Conservation (phyloP, 2,329 filamentous ascomycete genomes). For the Diaporthe amygdali region DNA sequence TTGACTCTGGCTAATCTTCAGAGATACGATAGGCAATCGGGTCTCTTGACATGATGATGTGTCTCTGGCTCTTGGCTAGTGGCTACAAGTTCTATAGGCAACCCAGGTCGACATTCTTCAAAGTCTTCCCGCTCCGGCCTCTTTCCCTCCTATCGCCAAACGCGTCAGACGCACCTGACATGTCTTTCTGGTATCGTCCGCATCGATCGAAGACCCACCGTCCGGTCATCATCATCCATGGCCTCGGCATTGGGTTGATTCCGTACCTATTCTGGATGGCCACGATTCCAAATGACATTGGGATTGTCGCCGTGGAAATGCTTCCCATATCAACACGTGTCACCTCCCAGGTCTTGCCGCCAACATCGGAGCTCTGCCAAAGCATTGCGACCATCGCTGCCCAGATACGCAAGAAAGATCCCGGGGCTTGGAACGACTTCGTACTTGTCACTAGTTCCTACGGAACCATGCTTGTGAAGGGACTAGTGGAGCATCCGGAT, state of each 20-base stretch:
- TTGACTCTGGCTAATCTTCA: background rate
- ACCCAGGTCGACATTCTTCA: background rate
- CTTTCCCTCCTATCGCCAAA: background rate
- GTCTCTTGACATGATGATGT: background rate
- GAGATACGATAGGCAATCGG: background rate
- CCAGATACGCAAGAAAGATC: background rate
- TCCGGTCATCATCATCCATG: background rate
- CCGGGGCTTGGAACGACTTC: background rate
- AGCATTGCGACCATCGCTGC: background rate
- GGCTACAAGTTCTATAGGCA: background rate
- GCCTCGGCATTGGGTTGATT: background rate
- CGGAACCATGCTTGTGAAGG: background rate
- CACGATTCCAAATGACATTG: background rate
- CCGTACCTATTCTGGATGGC: background rate
- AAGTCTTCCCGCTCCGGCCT: background rate
- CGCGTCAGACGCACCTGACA: background rate
- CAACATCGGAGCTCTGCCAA: background rate
- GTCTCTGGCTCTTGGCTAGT: background rate
- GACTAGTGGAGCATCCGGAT: background rate
- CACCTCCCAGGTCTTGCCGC: background rate
- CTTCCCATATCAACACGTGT: background rate
- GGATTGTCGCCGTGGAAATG: background rate
- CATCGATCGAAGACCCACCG: background rate
- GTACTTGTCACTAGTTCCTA: background rate
- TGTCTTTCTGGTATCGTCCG: background rate